Base-by-base conservation (phyloP, 768 basidiomycete species). In the Gymnopilus junonius region DNA sequence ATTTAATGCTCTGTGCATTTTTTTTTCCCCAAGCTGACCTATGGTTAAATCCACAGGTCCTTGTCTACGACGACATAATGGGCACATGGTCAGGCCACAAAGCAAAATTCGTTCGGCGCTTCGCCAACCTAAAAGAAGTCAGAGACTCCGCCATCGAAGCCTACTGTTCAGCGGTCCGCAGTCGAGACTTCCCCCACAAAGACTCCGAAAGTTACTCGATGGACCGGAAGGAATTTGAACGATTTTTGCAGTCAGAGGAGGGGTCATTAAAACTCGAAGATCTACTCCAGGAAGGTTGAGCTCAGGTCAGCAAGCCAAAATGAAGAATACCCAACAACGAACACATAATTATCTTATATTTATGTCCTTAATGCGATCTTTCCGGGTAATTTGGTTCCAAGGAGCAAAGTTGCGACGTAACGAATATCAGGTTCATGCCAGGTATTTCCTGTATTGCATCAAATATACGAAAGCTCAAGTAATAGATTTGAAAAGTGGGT, bases 51-150 rank as follows among this genome's bases (percentile, higher is more conserved):
- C 14, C n/a, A 1, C 45, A 89, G 85, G 97, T 98, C 5, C 86
- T 99, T 58, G 97, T 99, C 17, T 90, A 92, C 82, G 93, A 95
- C 73, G 97, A 99, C 74, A 86, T 92, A 59, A 83, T 98, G 75
- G 94, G 94, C 17, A 87, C 89, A 2, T 91, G 88, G 91, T 78
- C 84, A 25, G 94, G 93, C 2, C 90, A 92, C 77, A 90, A 93
- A 71, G 90, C 94, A 23, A 92, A 90, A 77, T 99, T 98, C 71
- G 94, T 95, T n/a, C 82, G 95, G 40, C 84, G 89, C 46, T 98
- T 97, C 75, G 92, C 87, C 10, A 85, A 95, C 67, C 79, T 93
- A 25, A 80, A 81, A 56, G 83, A 83, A 4, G 83, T 85, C 61
- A 80, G 86, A 32, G 88, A 88, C 62, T 76, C 74, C 4, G 97